Evolutionary conservation across 176 grass and related monocot species (phyloP), one percentile per base, ranked within the genome.

Genomic region (Cenchrus fungigraminus): DNA sequence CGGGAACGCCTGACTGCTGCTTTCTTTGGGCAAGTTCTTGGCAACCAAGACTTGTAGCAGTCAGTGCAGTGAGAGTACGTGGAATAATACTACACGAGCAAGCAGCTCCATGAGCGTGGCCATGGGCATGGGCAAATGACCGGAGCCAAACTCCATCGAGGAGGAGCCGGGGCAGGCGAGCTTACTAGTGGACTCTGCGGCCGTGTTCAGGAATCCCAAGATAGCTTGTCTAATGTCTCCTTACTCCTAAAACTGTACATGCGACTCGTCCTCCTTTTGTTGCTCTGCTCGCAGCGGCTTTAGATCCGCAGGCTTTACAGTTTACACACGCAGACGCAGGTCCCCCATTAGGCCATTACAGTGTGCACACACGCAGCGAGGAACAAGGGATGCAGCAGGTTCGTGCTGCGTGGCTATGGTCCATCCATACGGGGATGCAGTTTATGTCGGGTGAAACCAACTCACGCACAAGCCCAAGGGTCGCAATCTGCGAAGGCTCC

Each of bases 171-270:
- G 49, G 12, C 13, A 71, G 28, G 53, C 37, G 49, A 68, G 14
- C 45, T 65, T 56, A 40, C 37, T 40, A 84, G 83, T 92, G 90
- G 79, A 57, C 34, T 85, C 60, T 83, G 82, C 79, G 60, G 5
- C 22, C 81, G 19, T 84, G 47, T 68, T 74, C 87, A 85, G 44
- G 71, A 70, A 76, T 69, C 85, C 87, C 85, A 90, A 81, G 57
- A 65, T 73, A 58, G 44, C 72, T 86, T 91, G 86, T 92, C 90
- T 34, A 32, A 32, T 32, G 31, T 32, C 31, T 32, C 31, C 64
- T 79, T 77, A 37, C 44, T 34, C 64, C 82, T 80, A 45, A 52
- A 47, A 74, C 52, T 40, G 53, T 9, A n/a, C 46, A 2, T n/a
- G 5, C 8, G 8, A 44, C 1, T 14, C 49, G 28, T 53, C 52